These are phyloP conservation scores for Solanum okadae DNA, from an alignment of 257 asterid species.

Conservation along the genomic window DNA sequence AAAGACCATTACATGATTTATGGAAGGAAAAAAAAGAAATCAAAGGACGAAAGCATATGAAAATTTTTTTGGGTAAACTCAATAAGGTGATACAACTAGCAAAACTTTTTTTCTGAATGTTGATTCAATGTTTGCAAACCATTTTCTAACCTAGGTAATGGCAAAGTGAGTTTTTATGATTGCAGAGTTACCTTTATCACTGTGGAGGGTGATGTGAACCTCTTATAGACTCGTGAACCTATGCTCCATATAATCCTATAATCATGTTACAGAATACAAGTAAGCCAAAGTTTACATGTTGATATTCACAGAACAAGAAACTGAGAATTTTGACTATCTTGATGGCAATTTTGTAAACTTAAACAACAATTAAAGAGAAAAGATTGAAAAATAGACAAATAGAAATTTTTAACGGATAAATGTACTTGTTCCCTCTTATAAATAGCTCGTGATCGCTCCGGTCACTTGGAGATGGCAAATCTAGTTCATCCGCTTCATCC, in stretches of 20 bases:
- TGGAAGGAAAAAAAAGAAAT: neutral
- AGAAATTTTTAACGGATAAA: neutral
- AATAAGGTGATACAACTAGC: neutral
- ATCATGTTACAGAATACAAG: constrained; percentile 12
- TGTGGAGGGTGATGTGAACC: constrained; percentile 70
- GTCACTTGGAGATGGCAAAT: constrained; percentile 23
- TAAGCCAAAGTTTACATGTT: neutral
- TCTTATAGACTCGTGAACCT: constrained; percentile 69
- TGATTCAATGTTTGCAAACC: neutral
- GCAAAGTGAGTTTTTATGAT: neutral
- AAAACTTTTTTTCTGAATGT: neutral
- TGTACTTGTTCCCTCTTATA: constrained; percentile 44
- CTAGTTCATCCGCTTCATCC: constrained; percentile 33
- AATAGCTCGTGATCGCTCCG: constrained; percentile 76
- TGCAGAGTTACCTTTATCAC: constrained; percentile 56
- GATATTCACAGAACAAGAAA: neutral
- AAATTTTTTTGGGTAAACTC: neutral
- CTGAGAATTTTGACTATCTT: neutral
- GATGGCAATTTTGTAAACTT: neutral
- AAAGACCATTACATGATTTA: neutral
- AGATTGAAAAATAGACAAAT: neutral
- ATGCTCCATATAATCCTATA: constrained; percentile 89
- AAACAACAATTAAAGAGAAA: neutral
- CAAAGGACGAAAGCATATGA: neutral
- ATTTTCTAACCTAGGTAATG: neutral